Percentiles rank a stretch among this genome's conserved stretches.
Conservation (phyloP, 495 filamentous ascomycete species). For the Chaetomium cochliodes region DNA sequence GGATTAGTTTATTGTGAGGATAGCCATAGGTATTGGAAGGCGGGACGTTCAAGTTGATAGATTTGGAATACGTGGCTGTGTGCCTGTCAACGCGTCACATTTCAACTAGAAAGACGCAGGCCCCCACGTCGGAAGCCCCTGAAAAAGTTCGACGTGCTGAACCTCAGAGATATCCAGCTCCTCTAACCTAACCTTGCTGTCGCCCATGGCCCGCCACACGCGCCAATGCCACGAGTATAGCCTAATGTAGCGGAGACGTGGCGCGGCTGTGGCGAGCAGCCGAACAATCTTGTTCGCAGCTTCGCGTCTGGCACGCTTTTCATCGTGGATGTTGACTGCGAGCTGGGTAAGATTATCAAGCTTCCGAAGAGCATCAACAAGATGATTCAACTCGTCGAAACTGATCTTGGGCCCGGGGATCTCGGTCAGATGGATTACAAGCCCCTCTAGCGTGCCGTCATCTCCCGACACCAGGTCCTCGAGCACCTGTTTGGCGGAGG, state of each 20-base stretch:
- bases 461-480: conserved; percentile 1
- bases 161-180: background rate
- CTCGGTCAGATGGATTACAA: conserved; percentile 3
- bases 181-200: background rate
- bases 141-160: conserved; percentile 1
- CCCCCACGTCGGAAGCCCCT: no score
- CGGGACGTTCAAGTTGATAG: no score
- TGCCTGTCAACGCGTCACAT: no score
- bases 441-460: conserved; percentile 6
- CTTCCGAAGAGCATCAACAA: background rate
- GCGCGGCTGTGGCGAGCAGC: background rate
- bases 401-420: background rate
- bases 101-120: no score
- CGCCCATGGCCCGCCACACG: background rate
- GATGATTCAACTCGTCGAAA: background rate
- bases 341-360: conserved; percentile 10
- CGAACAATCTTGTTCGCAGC: background rate
- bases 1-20: no score
- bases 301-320: no score
- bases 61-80: no score
- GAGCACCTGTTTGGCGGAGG: background rate
- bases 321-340: background rate
- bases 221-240: background rate
- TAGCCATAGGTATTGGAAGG: no score
- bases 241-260: background rate